Conservation (phyloP, 768 basidiomycete genomes). For the Naganishia kalamii region DNA sequence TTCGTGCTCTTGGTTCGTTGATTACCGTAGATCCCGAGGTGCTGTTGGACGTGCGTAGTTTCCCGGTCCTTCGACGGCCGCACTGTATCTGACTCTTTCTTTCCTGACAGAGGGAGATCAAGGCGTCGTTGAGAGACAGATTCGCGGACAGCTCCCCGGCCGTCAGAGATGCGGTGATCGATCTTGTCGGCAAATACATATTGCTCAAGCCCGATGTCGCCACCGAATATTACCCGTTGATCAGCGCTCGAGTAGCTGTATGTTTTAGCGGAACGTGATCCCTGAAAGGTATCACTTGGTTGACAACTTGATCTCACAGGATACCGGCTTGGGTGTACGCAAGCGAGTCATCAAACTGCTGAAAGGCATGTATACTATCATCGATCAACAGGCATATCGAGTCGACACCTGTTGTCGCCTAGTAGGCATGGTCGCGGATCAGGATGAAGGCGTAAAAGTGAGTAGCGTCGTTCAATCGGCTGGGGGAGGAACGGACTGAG, state of each 20-base stretch:
- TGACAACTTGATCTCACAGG: conserved; percentile 52
- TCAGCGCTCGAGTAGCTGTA: conserved; percentile 85
- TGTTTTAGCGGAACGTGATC: conserved; percentile 33
- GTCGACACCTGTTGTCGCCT: conserved; percentile 77
- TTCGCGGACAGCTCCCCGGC: conserved; percentile 85
- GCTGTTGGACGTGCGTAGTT: conserved; percentile 59
- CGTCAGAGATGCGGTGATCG: conserved; percentile 93
- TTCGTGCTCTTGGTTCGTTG: conserved; percentile 81
- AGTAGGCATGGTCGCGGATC: conserved; percentile 77
- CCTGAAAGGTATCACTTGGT: background rate
- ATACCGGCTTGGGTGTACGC: conserved; percentile 85
- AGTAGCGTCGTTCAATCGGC: conserved; percentile 17
- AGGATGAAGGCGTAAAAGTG: conserved; percentile 84
- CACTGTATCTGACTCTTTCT: conserved; percentile 52
- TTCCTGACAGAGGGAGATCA: conserved; percentile 51
- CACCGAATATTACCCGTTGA: conserved; percentile 76
- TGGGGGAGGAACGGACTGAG: background rate
- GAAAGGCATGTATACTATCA: conserved; percentile 67
- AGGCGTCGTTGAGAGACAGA: conserved; percentile 79
- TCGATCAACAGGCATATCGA: conserved; percentile 56
- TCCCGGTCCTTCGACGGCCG: background rate
- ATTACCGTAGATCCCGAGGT: conserved; percentile 82
- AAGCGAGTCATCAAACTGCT: conserved; percentile 95
- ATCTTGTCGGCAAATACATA: conserved; percentile 95
- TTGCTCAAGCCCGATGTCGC: conserved; percentile 82